phyloP scores from a whole-genome alignment of 306 rosid species.

The Ormosia emarginata region DNA sequence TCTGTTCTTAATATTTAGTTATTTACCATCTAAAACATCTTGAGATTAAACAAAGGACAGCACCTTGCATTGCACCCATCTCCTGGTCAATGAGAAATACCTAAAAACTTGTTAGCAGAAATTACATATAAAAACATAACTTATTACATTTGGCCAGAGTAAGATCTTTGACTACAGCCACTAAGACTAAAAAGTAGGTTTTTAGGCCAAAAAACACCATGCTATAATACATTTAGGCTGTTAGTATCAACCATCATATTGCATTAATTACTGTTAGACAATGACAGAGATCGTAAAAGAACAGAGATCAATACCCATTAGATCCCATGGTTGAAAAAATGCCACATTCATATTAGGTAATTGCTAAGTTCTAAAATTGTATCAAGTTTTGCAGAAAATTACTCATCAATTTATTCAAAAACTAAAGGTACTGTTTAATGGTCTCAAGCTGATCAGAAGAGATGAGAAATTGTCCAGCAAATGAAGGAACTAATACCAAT shows the following conservation, averaged over 20 bases:
- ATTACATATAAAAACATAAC: conserved; percentile 27
- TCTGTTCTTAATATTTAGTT: conserved; percentile 38
- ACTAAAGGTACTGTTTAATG: not conserved
- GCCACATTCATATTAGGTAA: not conserved
- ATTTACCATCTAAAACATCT: conserved; percentile 68
- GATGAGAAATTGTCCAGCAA: not conserved
- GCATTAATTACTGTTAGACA: conserved; percentile 11
- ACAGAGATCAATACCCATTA: not conserved
- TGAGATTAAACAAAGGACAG: conserved; percentile 56
- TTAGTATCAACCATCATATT: not conserved
- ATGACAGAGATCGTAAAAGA: not conserved
- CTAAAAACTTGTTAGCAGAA: conserved; percentile 45
- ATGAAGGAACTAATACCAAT: not conserved
- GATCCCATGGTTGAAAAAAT: not conserved
- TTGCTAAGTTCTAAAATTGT: not conserved
- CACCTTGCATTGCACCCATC: conserved; percentile 56
- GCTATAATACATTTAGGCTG: not conserved
- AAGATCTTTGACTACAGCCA: conserved; percentile 25
- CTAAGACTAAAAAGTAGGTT: not conserved
- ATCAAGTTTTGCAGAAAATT: not conserved
- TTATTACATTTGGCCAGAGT: conserved; percentile 18
- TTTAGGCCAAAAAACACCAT: not conserved
- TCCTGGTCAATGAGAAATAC: conserved; percentile 44
- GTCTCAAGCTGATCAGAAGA: not conserved
- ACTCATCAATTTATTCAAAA: not conserved